Conservation (phyloP, 192 early-diverging fungal genomes). For the Coemansia sp. region DNA sequence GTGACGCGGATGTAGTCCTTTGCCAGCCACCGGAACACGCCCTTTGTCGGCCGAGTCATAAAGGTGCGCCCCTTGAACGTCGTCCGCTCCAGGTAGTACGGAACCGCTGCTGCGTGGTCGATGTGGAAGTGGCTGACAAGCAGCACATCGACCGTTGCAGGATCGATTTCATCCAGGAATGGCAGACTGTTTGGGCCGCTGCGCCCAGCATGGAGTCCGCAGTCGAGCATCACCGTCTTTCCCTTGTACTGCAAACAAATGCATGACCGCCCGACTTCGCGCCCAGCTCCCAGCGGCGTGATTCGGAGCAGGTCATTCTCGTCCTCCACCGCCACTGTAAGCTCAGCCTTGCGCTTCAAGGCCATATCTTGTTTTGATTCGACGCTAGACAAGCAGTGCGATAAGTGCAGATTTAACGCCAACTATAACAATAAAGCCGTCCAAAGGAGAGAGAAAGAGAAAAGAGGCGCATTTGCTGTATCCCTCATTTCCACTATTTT, state of each 20-base stretch:
- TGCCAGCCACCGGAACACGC: conserved; percentile 96
- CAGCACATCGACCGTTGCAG: conserved; percentile 82
- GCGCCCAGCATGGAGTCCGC: conserved; percentile 93
- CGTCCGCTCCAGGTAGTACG: conserved; percentile 97
- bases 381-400: background rate
- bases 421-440: too few relatives aligned
- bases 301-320: conserved; percentile 85
- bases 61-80: conserved; percentile 94
- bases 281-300: conserved; percentile 94
- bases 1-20: conserved; percentile 93
- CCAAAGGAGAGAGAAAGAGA: background rate
- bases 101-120: conserved; percentile 95
- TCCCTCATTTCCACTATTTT: too few relatives aligned
- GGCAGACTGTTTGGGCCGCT: conserved; percentile 89
- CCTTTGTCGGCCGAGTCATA: conserved; percentile 99
- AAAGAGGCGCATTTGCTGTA: too few relatives aligned
- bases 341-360: conserved; percentile 34
- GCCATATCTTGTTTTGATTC: conserved; percentile 13
- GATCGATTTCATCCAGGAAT: conserved; percentile 94
- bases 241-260: conserved; percentile 92
- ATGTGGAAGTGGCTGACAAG: conserved; percentile 96
- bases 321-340: conserved; percentile 60
- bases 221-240: conserved; percentile 97
- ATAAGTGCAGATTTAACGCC: background rate
- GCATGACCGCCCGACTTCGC: conserved; percentile 96